These are phyloP conservation scores for Cyberlindnera maclurae DNA, from an alignment of 805 yeast genomes.

Conservation along the genomic window DNA sequence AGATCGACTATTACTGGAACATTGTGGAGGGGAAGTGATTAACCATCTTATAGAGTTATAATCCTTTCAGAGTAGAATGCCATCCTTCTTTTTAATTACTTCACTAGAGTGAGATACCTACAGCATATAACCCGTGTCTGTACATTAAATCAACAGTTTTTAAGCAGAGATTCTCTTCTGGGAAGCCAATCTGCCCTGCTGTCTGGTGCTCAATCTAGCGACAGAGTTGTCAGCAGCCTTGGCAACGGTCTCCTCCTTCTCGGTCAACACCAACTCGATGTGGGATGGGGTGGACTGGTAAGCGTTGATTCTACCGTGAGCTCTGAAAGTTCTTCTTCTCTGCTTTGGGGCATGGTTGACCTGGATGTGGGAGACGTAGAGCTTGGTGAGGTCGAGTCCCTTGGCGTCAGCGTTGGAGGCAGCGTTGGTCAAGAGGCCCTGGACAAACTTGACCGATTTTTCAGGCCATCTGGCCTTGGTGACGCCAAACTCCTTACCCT, in stretches of 20 bases:
- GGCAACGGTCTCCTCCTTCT: constrained; percentile 88
- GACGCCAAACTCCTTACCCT: constrained; percentile 99
- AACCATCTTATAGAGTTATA: neutral
- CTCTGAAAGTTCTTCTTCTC: constrained; percentile 99
- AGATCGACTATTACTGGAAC: constrained; percentile 32
- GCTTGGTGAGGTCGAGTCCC: constrained; percentile 94
- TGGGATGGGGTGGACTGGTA: constrained; percentile 99
- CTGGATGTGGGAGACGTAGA: constrained; percentile 96
- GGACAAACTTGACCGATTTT: constrained; percentile 92
- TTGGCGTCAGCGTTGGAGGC: constrained; percentile 98
- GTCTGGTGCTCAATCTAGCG: constrained; percentile 81
- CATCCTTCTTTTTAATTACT: too few species aligned
- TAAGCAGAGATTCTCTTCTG: constrained; percentile 81
- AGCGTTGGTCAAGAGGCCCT: constrained; percentile 94
- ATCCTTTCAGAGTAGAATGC: neutral
- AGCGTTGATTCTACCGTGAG: constrained; percentile 99
- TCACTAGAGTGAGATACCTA: neutral
- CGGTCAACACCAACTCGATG: constrained; percentile 95
- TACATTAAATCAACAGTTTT: constrained; percentile 8
- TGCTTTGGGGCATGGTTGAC: constrained; percentile 99
- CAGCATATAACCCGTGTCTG: constrained; percentile 1
- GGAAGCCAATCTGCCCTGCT: constrained; percentile 84
- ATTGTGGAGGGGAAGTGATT: constrained; percentile 6
- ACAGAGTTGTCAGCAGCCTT: constrained; percentile 72
- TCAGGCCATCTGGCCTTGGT: constrained; percentile 99